Evolutionary conservation across 768 basidiomycete genomes (phyloP).

Genomic region (Sistotremastrum niveocremeum): DNA sequence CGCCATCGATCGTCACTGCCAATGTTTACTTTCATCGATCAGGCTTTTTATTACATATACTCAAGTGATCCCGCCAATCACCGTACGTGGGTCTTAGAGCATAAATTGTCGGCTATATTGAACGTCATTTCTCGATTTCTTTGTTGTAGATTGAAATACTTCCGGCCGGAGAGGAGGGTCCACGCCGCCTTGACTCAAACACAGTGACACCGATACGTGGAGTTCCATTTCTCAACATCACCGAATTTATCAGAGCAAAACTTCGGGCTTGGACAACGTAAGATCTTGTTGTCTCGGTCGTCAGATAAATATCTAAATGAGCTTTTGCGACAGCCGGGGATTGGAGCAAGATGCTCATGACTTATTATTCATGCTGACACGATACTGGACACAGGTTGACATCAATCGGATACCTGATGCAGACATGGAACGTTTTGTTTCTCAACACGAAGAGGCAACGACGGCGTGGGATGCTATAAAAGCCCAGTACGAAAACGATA

Average conservation of each 20-base stretch:
- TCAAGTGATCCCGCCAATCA: slow-evolving; percentile 62
- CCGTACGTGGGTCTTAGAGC: slow-evolving; percentile 30
- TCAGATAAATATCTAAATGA: slow-evolving; percentile 9
- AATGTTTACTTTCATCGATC: slow-evolving; percentile 7
- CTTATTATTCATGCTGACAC: slow-evolving; percentile 53
- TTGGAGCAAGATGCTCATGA: slow-evolving; percentile 66
- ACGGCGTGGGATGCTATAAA: slow-evolving; percentile 65
- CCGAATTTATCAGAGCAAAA: slow-evolving; percentile 79
- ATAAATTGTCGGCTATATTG: neutral
- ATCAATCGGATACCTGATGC: slow-evolving; percentile 77
- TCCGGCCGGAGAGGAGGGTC: slow-evolving; percentile 70
- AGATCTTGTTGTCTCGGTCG: slow-evolving; percentile 14
- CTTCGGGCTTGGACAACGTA: slow-evolving; percentile 75
- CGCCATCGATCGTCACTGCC: slow-evolving; percentile 1
- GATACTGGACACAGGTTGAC: slow-evolving; percentile 73
- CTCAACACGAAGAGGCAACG: slow-evolving; percentile 41
- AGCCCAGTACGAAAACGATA: slow-evolving; percentile 1
- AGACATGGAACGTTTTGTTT: slow-evolving; percentile 71
- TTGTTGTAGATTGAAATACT: slow-evolving; percentile 61
- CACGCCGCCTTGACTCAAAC: slow-evolving; percentile 52
- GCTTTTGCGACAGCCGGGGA: slow-evolving; percentile 35
- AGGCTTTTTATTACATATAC: slow-evolving; percentile 69
- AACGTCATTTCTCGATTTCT: neutral
- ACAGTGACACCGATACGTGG: slow-evolving; percentile 57
- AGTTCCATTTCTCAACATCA: slow-evolving; percentile 71